Evolutionary conservation across 768 basidiomycete genomes (phyloP).

Genomic region (Pleurotus giganteus): DNA sequence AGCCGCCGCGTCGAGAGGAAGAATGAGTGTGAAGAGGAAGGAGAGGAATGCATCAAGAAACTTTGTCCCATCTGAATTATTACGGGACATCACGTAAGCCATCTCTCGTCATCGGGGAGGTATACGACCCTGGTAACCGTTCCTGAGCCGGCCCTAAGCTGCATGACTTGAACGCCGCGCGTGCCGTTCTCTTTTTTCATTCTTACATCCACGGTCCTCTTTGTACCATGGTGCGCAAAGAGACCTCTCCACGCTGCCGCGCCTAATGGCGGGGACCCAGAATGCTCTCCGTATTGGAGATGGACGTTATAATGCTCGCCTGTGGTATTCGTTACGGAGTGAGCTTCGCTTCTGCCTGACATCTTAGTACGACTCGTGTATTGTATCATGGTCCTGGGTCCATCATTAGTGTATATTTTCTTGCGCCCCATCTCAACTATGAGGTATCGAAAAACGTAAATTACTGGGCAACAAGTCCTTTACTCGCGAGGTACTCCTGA

Average conservation of each 20-base stretch:
- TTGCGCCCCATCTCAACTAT: too few species aligned
- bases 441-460: neutral
- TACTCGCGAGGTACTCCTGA: conserved; percentile 28
- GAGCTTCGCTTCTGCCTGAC: conserved; percentile 62
- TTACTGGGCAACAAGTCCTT: conserved; percentile 15
- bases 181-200: conserved; percentile 19
- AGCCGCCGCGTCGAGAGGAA: neutral
- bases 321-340: conserved; percentile 24
- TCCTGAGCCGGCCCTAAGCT: conserved; percentile 34
- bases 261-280: conserved; percentile 84
- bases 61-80: neutral
- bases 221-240: conserved; percentile 68
- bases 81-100: conserved; percentile 4
- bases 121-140: conserved; percentile 4
- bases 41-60: neutral
- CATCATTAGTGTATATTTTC: too few species aligned
- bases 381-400: neutral
- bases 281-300: conserved; percentile 36
- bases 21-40: neutral
- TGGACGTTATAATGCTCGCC: conserved; percentile 73
- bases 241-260: conserved; percentile 37
- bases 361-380: conserved; percentile 21
- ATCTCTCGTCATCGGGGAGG: neutral
- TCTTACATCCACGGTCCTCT: conserved; percentile 58
- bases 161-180: conserved; percentile 23